Evolutionary conservation across 1,284 basidiomycete species (phyloP).

Genomic region (Anthracocystis panici-leucophaei): DNA sequence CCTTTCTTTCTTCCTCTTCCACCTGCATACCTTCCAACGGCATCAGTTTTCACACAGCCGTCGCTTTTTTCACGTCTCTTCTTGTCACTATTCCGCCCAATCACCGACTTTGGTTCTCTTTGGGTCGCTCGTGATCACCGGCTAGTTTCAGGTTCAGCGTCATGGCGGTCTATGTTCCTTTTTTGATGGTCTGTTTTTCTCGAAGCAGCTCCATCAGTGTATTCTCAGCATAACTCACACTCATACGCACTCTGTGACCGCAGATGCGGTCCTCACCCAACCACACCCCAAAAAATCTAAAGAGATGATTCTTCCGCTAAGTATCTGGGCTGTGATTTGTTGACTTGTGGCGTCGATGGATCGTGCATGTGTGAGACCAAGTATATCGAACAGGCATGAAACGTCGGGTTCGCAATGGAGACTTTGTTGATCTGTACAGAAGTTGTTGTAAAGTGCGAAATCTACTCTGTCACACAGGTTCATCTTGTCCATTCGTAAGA

Average conservation of each 20-base stretch:
- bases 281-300: constrained; percentile 34
- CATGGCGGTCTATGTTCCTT: constrained; percentile 8
- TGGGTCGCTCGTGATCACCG: constrained; percentile 5
- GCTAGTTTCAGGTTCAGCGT: background rate
- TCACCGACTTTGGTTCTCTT: constrained; percentile 12
- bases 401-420: too few relatives aligned
- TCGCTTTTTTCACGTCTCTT: background rate
- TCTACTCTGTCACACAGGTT: too few relatives aligned
- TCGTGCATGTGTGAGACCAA: too few relatives aligned
- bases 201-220: constrained; percentile 19
- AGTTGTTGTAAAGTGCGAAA: too few relatives aligned
- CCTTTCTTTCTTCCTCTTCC: constrained; percentile 16
- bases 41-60: constrained; percentile 3
- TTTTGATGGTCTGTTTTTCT: constrained; percentile 1
- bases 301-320: constrained; percentile 41
- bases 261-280: constrained; percentile 7
- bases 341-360: background rate
- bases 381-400: too few relatives aligned
- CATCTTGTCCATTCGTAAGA: too few relatives aligned
- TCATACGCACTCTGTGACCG: background rate
- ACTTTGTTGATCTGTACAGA: too few relatives aligned
- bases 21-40: constrained; percentile 8
- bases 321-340: background rate
- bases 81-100: background rate
- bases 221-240: constrained; percentile 35